phyloP scores from a whole-genome alignment of 2,329 filamentous ascomycete genomes.

The Acrodontium crateriforme region DNA sequence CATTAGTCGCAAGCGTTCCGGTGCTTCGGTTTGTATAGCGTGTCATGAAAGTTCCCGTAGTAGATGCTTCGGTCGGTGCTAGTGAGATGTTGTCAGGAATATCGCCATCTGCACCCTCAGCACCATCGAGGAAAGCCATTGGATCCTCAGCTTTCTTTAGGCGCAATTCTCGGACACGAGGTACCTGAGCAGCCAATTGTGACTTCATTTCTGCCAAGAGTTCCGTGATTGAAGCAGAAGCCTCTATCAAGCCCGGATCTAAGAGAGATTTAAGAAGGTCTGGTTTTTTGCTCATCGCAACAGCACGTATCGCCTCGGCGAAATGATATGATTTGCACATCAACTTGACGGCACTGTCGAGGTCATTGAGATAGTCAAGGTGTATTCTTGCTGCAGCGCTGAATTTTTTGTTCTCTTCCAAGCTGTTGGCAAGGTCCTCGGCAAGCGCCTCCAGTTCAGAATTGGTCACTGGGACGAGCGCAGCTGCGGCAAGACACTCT shows the following conservation, averaged over 20 bases:
- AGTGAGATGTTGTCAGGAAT: slow-evolving; percentile 87
- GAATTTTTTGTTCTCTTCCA: slow-evolving; percentile 77
- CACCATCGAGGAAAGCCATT: slow-evolving; percentile 71
- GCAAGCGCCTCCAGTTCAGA: slow-evolving; percentile 55
- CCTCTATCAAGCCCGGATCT: slow-evolving; percentile 67
- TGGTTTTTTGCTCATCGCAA: slow-evolving; percentile 45
- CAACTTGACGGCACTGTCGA: slow-evolving; percentile 55
- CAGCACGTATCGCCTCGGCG: slow-evolving; percentile 71
- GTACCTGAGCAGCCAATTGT: slow-evolving; percentile 73
- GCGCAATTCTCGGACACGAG: slow-evolving; percentile 70
- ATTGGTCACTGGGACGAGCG: slow-evolving; percentile 48
- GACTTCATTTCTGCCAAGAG: slow-evolving; percentile 84
- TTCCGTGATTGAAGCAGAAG: slow-evolving; percentile 71
- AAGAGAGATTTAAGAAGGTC: slow-evolving; percentile 55
- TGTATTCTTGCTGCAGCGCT: slow-evolving; percentile 65
- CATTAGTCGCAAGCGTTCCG: slow-evolving; percentile 57
- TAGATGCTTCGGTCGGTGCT: slow-evolving; percentile 71
- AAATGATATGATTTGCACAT: slow-evolving; percentile 83
- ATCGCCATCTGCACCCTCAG: slow-evolving; percentile 40
- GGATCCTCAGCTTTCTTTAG: slow-evolving; percentile 72
- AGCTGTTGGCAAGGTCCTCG: slow-evolving; percentile 59
- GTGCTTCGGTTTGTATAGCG: slow-evolving; percentile 67
- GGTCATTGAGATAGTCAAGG: slow-evolving; percentile 63
- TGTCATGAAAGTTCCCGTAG: slow-evolving; percentile 74
- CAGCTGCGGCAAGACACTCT: slow-evolving; percentile 71